Percentiles rank a stretch among this genome's conserved stretches.
These are phyloP conservation scores for Podaxis sp. DNA, from an alignment of 768 basidiomycete genomes.

Conservation along the genomic window DNA sequence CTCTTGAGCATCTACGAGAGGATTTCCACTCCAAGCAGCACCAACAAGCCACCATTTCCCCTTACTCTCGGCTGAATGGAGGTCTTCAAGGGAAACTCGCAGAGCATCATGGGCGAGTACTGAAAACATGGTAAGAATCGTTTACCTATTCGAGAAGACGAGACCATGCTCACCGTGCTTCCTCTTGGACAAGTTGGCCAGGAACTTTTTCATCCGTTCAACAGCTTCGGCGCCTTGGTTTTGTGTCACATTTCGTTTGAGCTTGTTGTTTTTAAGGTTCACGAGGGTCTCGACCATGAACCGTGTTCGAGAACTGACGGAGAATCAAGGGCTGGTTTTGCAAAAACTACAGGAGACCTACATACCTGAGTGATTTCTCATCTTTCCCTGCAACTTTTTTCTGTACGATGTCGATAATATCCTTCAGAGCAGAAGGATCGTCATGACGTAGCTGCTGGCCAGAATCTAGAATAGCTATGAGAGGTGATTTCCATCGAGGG, in stretches of 20 bases:
- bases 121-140: constrained; percentile 26
- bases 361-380: constrained; percentile 48
- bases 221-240: constrained; percentile 76
- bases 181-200: constrained; percentile 74
- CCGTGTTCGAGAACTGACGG: constrained; percentile 75
- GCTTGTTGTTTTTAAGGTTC: constrained; percentile 91
- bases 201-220: constrained; percentile 86
- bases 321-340: neutral
- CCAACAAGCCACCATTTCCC: constrained; percentile 99
- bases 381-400: constrained; percentile 58
- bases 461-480: constrained; percentile 58
- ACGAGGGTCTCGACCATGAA: constrained; percentile 96
- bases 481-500: neutral
- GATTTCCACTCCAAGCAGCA: constrained; percentile 93
- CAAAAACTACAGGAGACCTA: neutral
- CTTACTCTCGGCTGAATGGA: constrained; percentile 77
- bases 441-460: constrained; percentile 90
- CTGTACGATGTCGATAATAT: constrained; percentile 85
- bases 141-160: neutral
- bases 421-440: constrained; percentile 89
- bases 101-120: constrained; percentile 85
- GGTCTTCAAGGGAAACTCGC: constrained; percentile 81
- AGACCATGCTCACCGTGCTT: constrained; percentile 53
- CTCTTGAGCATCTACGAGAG: constrained; percentile 70
- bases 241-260: constrained; percentile 60